Evolutionary conservation across 2,329 filamentous ascomycete genomes (phyloP).

Genomic region (Metarhizium humberi): DNA sequence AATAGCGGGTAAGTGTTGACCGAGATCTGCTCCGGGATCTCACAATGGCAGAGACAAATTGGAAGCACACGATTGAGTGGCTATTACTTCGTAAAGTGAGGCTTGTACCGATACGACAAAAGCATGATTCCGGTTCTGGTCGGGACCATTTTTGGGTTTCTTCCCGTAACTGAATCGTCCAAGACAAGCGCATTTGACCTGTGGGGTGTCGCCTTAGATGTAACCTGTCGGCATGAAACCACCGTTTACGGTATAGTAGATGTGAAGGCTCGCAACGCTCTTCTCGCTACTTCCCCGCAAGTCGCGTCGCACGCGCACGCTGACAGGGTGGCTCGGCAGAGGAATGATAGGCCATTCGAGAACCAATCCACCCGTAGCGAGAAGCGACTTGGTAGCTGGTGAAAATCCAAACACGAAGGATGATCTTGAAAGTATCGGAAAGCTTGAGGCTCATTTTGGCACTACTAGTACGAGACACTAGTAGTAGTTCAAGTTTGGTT

Average conservation of each 20-base stretch:
- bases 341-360: too few relatives aligned
- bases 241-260: background rate
- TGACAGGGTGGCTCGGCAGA: too few relatives aligned
- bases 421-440: background rate
- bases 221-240: background rate
- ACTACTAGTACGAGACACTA: too few relatives aligned
- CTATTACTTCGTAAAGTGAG: background rate
- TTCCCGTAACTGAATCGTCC: background rate
- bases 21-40: too few relatives aligned
- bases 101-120: background rate
- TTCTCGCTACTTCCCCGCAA: too few relatives aligned
- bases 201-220: background rate
- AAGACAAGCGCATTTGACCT: background rate
- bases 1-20: too few relatives aligned
- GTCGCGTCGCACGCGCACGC: too few relatives aligned
- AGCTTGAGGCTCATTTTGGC: too few relatives aligned
- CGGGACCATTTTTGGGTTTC: background rate
- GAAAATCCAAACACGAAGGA: background rate
- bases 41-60: too few relatives aligned
- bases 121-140: background rate
- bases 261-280: too few relatives aligned
- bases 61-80: background rate
- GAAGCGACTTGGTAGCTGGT: too few relatives aligned
- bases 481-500: background rate
- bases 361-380: too few relatives aligned